A percentile compares a stretch with the other conserved stretches of the same genome.
phyloP scores from a whole-genome alignment of 2,329 filamentous ascomycete species.

The Trichophyton schoenleinii region DNA sequence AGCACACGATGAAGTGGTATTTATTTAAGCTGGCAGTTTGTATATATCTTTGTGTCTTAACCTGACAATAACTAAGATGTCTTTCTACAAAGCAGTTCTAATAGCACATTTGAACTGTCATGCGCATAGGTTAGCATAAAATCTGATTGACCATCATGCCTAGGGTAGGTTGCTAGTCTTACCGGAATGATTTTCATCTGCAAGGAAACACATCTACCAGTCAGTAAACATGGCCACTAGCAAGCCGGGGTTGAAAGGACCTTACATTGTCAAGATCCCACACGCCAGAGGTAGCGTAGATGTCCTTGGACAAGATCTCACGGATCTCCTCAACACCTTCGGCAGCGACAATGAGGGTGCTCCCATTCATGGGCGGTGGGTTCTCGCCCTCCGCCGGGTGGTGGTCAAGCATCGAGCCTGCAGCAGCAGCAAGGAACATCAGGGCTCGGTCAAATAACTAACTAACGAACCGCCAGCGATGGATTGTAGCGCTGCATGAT shows the following conservation, averaged over 20 bases:
- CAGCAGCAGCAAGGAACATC: background rate
- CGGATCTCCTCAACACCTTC: constrained; percentile 57
- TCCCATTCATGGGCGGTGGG: constrained; percentile 55
- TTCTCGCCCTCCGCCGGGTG: constrained; percentile 51
- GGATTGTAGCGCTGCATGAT: background rate
- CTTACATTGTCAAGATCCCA: constrained; percentile 63
- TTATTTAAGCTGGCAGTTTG: background rate
- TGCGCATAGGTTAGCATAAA: background rate
- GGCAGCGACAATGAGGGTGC: constrained; percentile 55
- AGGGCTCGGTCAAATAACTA: background rate
- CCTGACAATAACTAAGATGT: background rate
- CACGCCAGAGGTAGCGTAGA: constrained; percentile 59
- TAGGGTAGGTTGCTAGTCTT: background rate
- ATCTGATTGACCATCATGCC: background rate
- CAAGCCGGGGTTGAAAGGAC: too few species aligned
- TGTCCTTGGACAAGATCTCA: constrained; percentile 54
- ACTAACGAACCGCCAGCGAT: background rate
- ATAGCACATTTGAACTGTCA: background rate
- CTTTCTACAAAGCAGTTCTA: background rate
- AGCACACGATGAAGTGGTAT: background rate
- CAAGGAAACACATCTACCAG: background rate
- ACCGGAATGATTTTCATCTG: constrained; percentile 5
- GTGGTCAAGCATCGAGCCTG: constrained; percentile 55
- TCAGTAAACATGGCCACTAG: constrained; percentile 12
- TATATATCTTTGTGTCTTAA: background rate